phyloP scores from a whole-genome alignment of 2,329 filamentous ascomycete species.

The Penicillium thymicola region DNA sequence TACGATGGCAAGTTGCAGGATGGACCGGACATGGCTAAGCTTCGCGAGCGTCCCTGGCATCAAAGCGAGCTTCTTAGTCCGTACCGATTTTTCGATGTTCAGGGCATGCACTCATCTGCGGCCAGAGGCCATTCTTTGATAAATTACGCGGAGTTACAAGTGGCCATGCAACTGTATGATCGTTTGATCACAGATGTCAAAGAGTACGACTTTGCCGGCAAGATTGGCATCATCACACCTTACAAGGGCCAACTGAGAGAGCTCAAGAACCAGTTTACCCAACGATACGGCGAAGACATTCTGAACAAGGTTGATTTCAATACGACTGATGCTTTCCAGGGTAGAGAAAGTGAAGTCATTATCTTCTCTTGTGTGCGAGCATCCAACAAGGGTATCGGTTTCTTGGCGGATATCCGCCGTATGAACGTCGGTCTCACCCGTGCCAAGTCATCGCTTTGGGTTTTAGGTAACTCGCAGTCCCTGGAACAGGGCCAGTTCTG shows the following conservation, averaged over 20 bases:
- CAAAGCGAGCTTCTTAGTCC: slow-evolving; percentile 75
- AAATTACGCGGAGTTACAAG: slow-evolving; percentile 81
- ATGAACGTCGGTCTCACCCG: slow-evolving; percentile 99
- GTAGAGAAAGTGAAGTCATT: slow-evolving; percentile 93
- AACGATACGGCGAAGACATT: slow-evolving; percentile 70
- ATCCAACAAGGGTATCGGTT: slow-evolving; percentile 89
- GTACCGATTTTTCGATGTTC: slow-evolving; percentile 95
- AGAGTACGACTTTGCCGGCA: slow-evolving; percentile 68
- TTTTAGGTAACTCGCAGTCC: slow-evolving; percentile 86
- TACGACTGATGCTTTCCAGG: slow-evolving; percentile 96
- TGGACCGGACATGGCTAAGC: slow-evolving; percentile 73
- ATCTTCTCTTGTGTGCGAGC: slow-evolving; percentile 98
- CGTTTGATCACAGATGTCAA: slow-evolving; percentile 71
- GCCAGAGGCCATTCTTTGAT: slow-evolving; percentile 82
- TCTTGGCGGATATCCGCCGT: slow-evolving; percentile 95
- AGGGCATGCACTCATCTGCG: slow-evolving; percentile 80
- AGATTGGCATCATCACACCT: slow-evolving; percentile 95
- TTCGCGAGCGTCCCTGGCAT: slow-evolving; percentile 84
- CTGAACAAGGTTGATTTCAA: slow-evolving; percentile 89
- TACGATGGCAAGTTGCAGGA: slow-evolving; percentile 87
- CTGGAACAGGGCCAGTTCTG: slow-evolving; percentile 87
- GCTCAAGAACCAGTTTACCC: slow-evolving; percentile 70
- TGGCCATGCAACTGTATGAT: slow-evolving; percentile 80
- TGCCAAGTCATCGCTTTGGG: slow-evolving; percentile 95
- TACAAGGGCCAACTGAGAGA: slow-evolving; percentile 91